Base-by-base conservation (phyloP, 2,329 filamentous ascomycete genomes). In the Ophiocordyceps robertsii region DNA sequence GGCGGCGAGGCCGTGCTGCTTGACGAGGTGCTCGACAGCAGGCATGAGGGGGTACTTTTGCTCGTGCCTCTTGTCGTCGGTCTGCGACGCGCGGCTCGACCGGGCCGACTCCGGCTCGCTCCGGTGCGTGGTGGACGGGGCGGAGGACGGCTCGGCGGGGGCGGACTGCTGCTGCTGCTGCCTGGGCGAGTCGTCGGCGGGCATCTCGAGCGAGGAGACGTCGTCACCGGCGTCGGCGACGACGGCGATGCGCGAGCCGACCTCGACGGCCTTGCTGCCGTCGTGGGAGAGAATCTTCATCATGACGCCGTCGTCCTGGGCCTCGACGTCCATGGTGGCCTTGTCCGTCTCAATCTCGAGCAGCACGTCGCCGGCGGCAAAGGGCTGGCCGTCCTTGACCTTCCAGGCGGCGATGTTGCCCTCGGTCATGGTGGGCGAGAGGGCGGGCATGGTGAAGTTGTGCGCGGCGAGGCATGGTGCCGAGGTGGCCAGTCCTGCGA, bases 261-360 rank as follows among this genome's bases (percentile, higher is more conserved):
- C 86, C 61, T 84, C 73, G 31, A 94, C 73, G 38, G 69, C 70
- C 68, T 93, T 92, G 60, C 73, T 73, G 42, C 85, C 85, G 57
- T 88, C 82, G 37, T 68, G 68, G 57, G 79, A 69, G 57, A 80
- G 75, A 53, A 94, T 90, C 71, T 92, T 93, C 58, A 88, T 80
- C 62, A 94, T 66, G 52, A 90, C 70, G 36, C 88, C 87, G 57
- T 93, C 86, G 37, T 94, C 87, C 66, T 92, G 87, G 35, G 87
- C 87, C 69, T 94, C 88, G 24, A 94, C 87, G 53, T 94, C 88
- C 86, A 94, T 94, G 44, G 85, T 85, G 43, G 87, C 87, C 72
- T 94, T 94, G 64, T 94, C 87, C 45, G 87, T 94, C 68, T 94
- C 87, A 59, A 94, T 92, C 65, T 94, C 87, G 46, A 94, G 77